A percentile compares a stretch with the other conserved stretches of the same genome.
Conservation (phyloP, 164 flowering plant genomes). For the Aristolochia californica region DNA sequence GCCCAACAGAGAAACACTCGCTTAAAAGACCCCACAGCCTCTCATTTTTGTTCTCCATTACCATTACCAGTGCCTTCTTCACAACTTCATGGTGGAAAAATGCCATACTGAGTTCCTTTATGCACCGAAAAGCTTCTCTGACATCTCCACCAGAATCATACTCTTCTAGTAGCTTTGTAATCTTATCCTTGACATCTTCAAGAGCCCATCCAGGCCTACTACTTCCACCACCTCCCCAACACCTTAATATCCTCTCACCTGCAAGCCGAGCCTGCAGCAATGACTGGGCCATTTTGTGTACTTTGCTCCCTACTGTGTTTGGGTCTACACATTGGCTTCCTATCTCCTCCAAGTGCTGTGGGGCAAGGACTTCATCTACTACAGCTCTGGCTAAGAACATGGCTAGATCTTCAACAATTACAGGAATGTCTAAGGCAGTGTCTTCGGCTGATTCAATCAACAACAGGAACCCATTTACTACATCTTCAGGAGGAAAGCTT, state of each 20-base stretch:
- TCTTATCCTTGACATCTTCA: constrained; percentile 66
- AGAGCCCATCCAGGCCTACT: constrained; percentile 43
- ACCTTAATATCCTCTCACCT: constrained; percentile 52
- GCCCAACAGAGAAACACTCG: constrained; percentile 39
- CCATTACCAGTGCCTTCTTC: constrained; percentile 52
- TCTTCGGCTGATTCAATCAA: constrained; percentile 76
- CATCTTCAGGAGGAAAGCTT: constrained; percentile 52
- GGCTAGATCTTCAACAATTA: constrained; percentile 61
- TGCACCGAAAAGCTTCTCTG: constrained; percentile 59
- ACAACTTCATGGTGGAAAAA: constrained; percentile 81
- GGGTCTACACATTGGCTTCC: constrained; percentile 25
- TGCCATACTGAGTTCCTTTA: constrained; percentile 67
- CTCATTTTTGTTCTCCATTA: constrained; percentile 47
- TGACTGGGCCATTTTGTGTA: constrained; percentile 50
- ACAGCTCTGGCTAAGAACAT: constrained; percentile 77
- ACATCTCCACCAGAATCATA: constrained; percentile 63
- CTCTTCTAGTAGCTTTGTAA: constrained; percentile 54
- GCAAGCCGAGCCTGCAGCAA: constrained; percentile 53
- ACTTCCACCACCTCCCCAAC: constrained; percentile 60
- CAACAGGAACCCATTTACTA: constrained; percentile 52
- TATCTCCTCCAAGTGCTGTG: constrained; percentile 62
- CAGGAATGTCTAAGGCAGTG: constrained; percentile 60
- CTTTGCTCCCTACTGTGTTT: constrained; percentile 43
- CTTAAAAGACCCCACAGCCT: constrained; percentile 40
- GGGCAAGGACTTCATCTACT: constrained; percentile 77